These are phyloP conservation scores for Oryza nivara DNA, from an alignment of 176 grass and related monocot species.

Conservation along the genomic window DNA sequence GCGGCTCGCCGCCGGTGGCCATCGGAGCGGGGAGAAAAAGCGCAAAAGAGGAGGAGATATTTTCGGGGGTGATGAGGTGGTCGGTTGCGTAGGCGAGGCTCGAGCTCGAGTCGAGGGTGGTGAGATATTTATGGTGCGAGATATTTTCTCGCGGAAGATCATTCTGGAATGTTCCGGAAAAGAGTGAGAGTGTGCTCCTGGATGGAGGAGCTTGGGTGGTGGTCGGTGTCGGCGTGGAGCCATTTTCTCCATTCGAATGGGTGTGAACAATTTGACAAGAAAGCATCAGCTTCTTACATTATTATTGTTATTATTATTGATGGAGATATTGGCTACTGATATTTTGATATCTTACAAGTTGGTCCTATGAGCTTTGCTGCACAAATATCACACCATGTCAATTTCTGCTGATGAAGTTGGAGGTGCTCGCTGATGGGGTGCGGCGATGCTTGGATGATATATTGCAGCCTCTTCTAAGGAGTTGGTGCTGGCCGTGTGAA, in stretches of 20 bases:
- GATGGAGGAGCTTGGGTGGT: neutral
- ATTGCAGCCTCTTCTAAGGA: too few relatives aligned
- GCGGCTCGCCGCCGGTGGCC: slow-evolving; percentile 40
- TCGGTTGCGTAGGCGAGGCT: too few relatives aligned
- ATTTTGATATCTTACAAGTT: too few relatives aligned
- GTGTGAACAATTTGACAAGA: neutral
- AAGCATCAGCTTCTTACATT: neutral
- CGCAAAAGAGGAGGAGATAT: neutral
- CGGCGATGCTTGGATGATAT: too few relatives aligned
- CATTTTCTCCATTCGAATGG: neutral
- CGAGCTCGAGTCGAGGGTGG: neutral
- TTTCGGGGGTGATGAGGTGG: neutral
- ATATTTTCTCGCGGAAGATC: neutral
- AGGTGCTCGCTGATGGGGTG: too few relatives aligned
- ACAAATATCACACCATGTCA: too few relatives aligned
- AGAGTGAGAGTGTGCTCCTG: neutral
- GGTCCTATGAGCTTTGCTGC: too few relatives aligned
- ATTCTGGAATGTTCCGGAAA: neutral
- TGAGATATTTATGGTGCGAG: neutral
- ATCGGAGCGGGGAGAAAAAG: neutral
- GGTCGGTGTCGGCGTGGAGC: neutral
- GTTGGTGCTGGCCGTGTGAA: too few relatives aligned
- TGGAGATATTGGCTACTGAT: neutral
- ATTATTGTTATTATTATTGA: neutral
- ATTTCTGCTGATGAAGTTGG: too few relatives aligned